phyloP scores from a whole-genome alignment of 1,284 basidiomycete species.

The Apiotrichum siamense region DNA sequence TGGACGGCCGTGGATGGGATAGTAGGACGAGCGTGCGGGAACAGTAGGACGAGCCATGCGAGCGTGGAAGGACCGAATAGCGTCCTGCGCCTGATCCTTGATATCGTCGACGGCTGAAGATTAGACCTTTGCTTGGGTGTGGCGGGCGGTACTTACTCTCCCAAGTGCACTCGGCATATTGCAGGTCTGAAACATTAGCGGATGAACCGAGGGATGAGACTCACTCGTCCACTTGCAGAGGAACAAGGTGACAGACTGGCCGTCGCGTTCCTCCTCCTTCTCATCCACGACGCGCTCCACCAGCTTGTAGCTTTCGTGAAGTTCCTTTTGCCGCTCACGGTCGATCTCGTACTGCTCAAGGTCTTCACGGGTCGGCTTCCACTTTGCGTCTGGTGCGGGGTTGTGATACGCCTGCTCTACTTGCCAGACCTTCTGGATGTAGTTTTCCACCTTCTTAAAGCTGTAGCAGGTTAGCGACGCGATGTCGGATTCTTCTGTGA shows the following conservation, averaged over 20 bases:
- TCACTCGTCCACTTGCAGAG: constrained; percentile 87
- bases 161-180: constrained; percentile 97
- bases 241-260: constrained; percentile 63
- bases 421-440: constrained; percentile 73
- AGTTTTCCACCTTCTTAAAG: constrained; percentile 97
- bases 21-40: constrained; percentile 75
- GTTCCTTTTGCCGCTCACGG: constrained; percentile 81
- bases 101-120: constrained; percentile 61
- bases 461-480: constrained; percentile 45
- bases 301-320: constrained; percentile 81
- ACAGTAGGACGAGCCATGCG: constrained; percentile 75
- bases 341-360: constrained; percentile 81
- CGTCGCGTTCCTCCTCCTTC: constrained; percentile 60
- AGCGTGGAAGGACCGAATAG: constrained; percentile 73
- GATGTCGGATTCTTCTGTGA: not conserved
- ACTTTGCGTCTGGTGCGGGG: constrained; percentile 47
- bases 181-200: constrained; percentile 52
- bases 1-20: constrained; percentile 67
- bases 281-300: constrained; percentile 89
- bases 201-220: too few species aligned
- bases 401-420: constrained; percentile 65
- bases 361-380: constrained; percentile 77
- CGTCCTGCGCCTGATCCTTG: constrained; percentile 54
- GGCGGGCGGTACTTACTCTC: constrained; percentile 55
- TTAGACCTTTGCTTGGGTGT: not conserved